These are phyloP conservation scores for Metschnikowia chrysomelidarum DNA, from an alignment of 805 yeast genomes.

Conservation along the genomic window DNA sequence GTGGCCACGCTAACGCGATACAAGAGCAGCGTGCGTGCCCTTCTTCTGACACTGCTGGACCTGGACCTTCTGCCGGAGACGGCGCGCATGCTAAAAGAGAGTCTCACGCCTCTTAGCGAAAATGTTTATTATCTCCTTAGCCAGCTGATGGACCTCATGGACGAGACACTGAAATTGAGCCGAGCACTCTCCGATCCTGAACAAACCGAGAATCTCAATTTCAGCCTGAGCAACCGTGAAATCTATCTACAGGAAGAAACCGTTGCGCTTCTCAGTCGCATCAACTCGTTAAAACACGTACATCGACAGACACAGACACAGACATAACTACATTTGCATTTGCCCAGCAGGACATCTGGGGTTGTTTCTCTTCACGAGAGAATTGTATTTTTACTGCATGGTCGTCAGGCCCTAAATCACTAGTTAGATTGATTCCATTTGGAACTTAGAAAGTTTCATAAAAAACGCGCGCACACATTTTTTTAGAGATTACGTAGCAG, in stretches of 20 bases:
- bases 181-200: no score
- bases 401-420: no score
- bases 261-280: background rate
- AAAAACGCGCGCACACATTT: no score
- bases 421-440: no score
- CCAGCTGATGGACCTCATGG: conserved; percentile 41
- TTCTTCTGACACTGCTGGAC: conserved; percentile 17
- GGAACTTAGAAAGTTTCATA: no score
- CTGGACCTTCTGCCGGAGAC: conserved; percentile 23
- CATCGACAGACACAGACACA: no score
- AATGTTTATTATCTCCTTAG: conserved; percentile 43
- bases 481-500: no score
- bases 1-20: conserved; percentile 31
- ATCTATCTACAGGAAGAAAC: conserved; percentile 40
- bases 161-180: conserved; percentile 27
- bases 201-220: conserved; percentile 24
- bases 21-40: conserved; percentile 24
- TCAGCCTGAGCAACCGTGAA: conserved; percentile 36
- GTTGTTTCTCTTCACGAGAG: no score
- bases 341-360: no score
- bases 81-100: conserved; percentile 27
- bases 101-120: conserved; percentile 46
- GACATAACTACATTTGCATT: no score
- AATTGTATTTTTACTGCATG: no score
- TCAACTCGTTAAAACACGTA: background rate